Evolutionary conservation across 2,329 filamentous ascomycete genomes (phyloP), one percentile per base, ranked within the genome.

Genomic region (Trichophyton verrucosum): DNA sequence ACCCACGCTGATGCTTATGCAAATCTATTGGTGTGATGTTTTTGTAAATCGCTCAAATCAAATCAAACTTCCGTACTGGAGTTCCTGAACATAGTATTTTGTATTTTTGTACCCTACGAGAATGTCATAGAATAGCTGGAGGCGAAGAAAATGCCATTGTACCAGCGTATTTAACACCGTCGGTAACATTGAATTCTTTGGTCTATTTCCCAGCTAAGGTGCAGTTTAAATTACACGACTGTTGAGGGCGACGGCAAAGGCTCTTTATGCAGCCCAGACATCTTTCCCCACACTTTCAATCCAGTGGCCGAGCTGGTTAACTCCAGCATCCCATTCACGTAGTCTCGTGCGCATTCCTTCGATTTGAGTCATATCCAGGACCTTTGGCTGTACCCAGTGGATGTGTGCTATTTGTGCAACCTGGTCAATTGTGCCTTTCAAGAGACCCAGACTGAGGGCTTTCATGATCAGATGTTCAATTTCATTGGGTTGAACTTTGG

Each of bases 381-480:
- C 91, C 82, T 97, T 97, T 22, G 94, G 94, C 78, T 99, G 94
- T 62, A 99, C 94, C 94, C 94, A 99, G 70, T 92, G 92, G 76
- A 99, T 96, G 72, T 91, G 85, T 49, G 94, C 94, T 66, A 97
- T 85, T 75, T 91, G 87, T 56, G 90, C 90, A 36, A 99, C 94
- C 77, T 99, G 92, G 74, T 99, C 94, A 69, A 99, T 97, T 61
- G 88, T 94, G 53, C 94, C 94, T 67, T 87, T 84, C 67, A 99
- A 78, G 67, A 99, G 79, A 0, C 94, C 94, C 67, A 99, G 76
- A 71, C 91, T 96, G 69, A 99, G 77, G n/a, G 94, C 94, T 81
- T 96, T 97, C 94, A 99, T 99, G 69, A 99, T 88, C 65, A 99
- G 78, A 74, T 97, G 92, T 80, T 99, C 94, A 67, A 99, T 97